phyloP scores from a whole-genome alignment of 768 basidiomycete genomes.

The Leccinum variicolor region DNA sequence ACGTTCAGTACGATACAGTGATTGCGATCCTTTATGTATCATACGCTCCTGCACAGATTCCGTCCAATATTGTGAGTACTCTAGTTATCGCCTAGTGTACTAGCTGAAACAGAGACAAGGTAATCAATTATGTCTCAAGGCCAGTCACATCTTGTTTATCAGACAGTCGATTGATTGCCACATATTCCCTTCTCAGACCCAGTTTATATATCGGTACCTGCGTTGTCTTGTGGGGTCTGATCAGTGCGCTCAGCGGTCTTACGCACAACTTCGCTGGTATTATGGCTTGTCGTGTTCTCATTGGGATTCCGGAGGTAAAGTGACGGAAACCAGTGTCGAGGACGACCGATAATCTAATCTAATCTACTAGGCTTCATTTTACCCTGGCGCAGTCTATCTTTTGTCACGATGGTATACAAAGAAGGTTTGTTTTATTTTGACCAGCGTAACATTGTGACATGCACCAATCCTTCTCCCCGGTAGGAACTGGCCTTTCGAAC shows the following conservation, averaged over 20 bases:
- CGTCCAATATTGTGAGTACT: slow-evolving; percentile 15
- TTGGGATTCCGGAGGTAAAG: slow-evolving; percentile 57
- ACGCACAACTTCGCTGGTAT: slow-evolving; percentile 50
- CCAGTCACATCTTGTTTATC: slow-evolving; percentile 13
- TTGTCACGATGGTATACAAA: slow-evolving; percentile 26
- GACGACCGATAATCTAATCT: neutral
- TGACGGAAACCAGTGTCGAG: neutral
- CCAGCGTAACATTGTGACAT: neutral
- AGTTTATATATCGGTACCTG: slow-evolving; percentile 49
- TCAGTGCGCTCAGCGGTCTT: slow-evolving; percentile 59
- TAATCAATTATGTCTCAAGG: slow-evolving; percentile 54
- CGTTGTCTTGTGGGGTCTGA: slow-evolving; percentile 52
- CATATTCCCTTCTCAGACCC: slow-evolving; percentile 39
- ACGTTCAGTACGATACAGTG: slow-evolving; percentile 14
- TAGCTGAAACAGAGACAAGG: slow-evolving; percentile 28
- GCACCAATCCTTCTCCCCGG: neutral
- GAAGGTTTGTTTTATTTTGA: slow-evolving; percentile 4
- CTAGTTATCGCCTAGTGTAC: neutral
- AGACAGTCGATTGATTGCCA: neutral
- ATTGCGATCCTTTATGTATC: too few species aligned
- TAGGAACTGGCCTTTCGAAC: slow-evolving; percentile 64
- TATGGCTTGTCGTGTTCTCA: slow-evolving; percentile 36
- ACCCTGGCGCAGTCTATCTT: slow-evolving; percentile 34
- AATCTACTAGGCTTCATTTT: slow-evolving; percentile 22
- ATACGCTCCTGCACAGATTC: too few species aligned